Evolutionary conservation across 2,329 filamentous ascomycete genomes (phyloP).

Genomic region (Chaetomium strumarium): DNA sequence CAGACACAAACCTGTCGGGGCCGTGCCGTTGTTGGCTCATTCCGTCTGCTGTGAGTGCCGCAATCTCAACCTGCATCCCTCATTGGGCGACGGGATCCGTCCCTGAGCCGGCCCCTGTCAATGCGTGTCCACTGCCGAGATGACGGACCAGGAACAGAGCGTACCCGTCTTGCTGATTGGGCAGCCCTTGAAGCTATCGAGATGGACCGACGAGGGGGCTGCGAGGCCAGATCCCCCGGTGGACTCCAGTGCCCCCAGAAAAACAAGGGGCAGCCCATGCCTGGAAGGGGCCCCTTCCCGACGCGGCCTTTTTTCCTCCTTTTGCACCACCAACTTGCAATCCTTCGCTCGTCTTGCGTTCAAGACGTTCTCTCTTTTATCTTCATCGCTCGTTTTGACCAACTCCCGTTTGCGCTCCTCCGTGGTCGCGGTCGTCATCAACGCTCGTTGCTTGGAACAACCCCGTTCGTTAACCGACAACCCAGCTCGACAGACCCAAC

Average conservation of each 20-base stretch:
- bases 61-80: constrained; percentile 15
- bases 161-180: constrained; percentile 21
- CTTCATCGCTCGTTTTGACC: constrained; percentile 14
- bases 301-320: constrained; percentile 14
- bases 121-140: constrained; percentile 24
- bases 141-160: constrained; percentile 21
- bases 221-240: constrained; percentile 13
- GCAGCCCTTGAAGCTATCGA: constrained; percentile 18
- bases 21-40: constrained; percentile 15
- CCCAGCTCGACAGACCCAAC: neutral
- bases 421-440: neutral
- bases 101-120: constrained; percentile 20
- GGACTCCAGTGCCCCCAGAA: constrained; percentile 11
- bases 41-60: constrained; percentile 19
- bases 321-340: constrained; percentile 13
- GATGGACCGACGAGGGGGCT: constrained; percentile 19
- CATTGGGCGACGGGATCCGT: constrained; percentile 19
- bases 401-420: constrained; percentile 1
- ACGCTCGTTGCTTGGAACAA: neutral
- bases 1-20: neutral
- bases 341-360: constrained; percentile 6
- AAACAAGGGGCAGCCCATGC: constrained; percentile 8
- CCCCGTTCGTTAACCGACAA: neutral
- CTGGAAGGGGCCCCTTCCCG: constrained; percentile 6
- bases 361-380: constrained; percentile 23